Conservation (phyloP, 2,329 filamentous ascomycete genomes). For the Sclerotiophoma versabilis region DNA sequence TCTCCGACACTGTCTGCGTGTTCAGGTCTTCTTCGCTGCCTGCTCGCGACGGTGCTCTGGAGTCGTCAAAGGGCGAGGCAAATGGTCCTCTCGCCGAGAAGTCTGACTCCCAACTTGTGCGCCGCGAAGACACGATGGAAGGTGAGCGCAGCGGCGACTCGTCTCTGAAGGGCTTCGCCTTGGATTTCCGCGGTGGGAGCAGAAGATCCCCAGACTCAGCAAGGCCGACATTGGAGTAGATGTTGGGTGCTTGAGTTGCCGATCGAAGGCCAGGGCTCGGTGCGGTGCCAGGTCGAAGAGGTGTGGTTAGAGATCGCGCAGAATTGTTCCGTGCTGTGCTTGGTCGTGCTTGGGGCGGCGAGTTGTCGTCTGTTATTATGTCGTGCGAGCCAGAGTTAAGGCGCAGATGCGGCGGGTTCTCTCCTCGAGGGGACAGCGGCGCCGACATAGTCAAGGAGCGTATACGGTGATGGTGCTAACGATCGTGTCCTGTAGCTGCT, state of each 20-base stretch:
- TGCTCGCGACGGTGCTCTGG: conserved; percentile 63
- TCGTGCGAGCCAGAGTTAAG: conserved; percentile 68
- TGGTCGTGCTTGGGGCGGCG: conserved; percentile 41
- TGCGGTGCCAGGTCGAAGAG: conserved; percentile 47
- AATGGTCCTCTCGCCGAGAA: conserved; percentile 61
- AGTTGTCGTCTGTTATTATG: conserved; percentile 51
- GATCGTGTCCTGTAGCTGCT: conserved; percentile 17
- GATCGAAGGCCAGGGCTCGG: conserved; percentile 37
- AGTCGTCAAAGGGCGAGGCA: conserved; percentile 66
- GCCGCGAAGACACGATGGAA: conserved; percentile 63
- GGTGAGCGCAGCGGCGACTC: conserved; percentile 59
- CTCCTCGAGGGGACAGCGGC: conserved; percentile 42
- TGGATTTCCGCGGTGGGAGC: conserved; percentile 58
- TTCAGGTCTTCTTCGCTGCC: conserved; percentile 73
- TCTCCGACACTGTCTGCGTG: conserved; percentile 75
- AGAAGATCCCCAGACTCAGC: conserved; percentile 59
- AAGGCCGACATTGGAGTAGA: conserved; percentile 46
- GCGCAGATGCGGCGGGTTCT: conserved; percentile 65
- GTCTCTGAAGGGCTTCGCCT: conserved; percentile 60
- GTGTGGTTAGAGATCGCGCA: conserved; percentile 55
- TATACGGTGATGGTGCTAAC: conserved; percentile 13
- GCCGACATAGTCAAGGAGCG: conserved; percentile 32
- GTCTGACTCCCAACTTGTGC: conserved; percentile 72
- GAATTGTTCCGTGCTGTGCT: conserved; percentile 51
- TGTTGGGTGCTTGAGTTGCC: conserved; percentile 28